Base-by-base conservation (phyloP, 73 alveolate species). In the Diophrys appendiculata region DNA sequence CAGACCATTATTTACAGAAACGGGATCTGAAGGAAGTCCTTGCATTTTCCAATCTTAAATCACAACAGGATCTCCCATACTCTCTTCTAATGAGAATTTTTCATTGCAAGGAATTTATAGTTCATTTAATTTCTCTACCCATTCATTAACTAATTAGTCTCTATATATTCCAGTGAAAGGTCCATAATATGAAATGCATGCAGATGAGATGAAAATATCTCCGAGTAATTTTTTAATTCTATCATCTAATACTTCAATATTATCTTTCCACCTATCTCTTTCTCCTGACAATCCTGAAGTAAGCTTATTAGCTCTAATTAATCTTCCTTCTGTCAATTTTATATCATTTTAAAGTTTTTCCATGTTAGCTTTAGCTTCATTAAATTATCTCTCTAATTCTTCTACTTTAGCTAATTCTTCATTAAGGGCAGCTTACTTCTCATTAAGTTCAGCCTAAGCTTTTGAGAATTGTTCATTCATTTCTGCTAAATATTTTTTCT, bases 21-120 rank as follows among this genome's bases (percentile, higher is more conserved):
- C 96, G 70, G 91, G 83, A 84, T 98, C 99, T 1, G 94, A 88
- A 1, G 99, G 99, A 71, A 98, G 89, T 68, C 99, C 98, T 25
- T 96, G 86, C 65, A 93, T 91, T 70, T 90, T 83, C 99, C 99
- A 98, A 43, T 92, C 97, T 60, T 97, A 74, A 35, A 98, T 96
- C 80, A 93, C 96, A 65, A 97, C 73, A 23, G 99, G 99, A 76
- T 92, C 96, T 29, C 97, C 97, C 82, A 97, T 75, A 75, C 87
- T 91, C 54, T 81, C 89, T 32, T 90, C 96, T 43, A 97, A 78
- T 26, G 87, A 75, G 86, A 84, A 95, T 72, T 87, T 81, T 18
- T 88, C 95, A 52, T 95, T 83, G 0, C 80, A 71, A 35, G 92
- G 94, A 33, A 96, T 96, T 78, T 90, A 84, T 52, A 90, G 71